phyloP scores from a whole-genome alignment of 2,329 filamentous ascomycete species.

The Botrytis cinerea region DNA sequence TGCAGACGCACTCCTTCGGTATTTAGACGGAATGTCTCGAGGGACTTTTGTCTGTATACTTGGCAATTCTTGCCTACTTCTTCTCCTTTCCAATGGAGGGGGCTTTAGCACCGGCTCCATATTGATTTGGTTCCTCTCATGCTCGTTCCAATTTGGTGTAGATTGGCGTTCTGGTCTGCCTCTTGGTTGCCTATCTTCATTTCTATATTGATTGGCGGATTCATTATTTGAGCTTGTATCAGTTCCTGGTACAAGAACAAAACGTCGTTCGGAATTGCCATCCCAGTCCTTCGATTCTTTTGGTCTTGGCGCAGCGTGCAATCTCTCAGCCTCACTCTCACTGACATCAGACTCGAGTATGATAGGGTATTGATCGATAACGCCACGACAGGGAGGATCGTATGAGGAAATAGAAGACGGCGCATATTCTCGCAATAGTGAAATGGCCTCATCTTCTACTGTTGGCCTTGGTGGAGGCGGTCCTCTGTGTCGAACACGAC shows the following conservation, averaged over 20 bases:
- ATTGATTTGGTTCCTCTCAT: not conserved
- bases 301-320: slow-evolving; percentile 33
- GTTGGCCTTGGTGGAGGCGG: slow-evolving; percentile 59
- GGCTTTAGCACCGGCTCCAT: slow-evolving; percentile 17
- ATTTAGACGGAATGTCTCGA: slow-evolving; percentile 39
- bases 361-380: slow-evolving; percentile 67
- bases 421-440: slow-evolving; percentile 59
- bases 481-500: slow-evolving; percentile 30
- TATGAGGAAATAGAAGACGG: slow-evolving; percentile 46
- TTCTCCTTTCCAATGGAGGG: slow-evolving; percentile 32
- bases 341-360: slow-evolving; percentile 59
- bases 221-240: slow-evolving; percentile 27
- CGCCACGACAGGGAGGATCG: slow-evolving; percentile 61
- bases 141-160: slow-evolving; percentile 8
- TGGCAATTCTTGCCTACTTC: slow-evolving; percentile 41
- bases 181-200: slow-evolving; percentile 30
- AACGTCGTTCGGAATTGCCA: slow-evolving; percentile 57
- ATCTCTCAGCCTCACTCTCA: slow-evolving; percentile 36
- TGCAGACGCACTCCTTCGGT: slow-evolving; percentile 38
- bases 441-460: slow-evolving; percentile 68
- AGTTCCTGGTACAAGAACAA: slow-evolving; percentile 55
- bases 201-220: not conserved
- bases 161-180: slow-evolving; percentile 14
- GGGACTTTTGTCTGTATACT: slow-evolving; percentile 40
- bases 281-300: slow-evolving; percentile 29